Conservation (phyloP, 257 asterid species). For the Mentha longifolia region DNA sequence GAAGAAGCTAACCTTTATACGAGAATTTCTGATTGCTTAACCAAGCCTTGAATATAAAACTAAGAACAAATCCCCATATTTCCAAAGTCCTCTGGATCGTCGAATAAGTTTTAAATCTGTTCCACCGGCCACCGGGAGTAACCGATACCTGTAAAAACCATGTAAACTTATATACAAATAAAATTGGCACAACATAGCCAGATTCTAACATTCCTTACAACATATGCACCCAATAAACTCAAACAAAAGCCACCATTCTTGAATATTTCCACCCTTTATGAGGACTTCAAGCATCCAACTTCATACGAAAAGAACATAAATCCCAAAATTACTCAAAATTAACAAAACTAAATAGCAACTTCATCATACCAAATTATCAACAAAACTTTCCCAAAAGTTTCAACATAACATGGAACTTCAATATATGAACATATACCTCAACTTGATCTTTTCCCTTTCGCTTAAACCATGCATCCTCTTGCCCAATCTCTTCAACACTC, state of each 20-base stretch:
- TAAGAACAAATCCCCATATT: constrained; percentile 94
- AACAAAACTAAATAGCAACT: background rate
- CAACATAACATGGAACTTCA: background rate
- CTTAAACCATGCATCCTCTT: constrained; percentile 95
- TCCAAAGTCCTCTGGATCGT: constrained; percentile 95
- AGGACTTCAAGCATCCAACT: background rate
- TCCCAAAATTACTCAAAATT: background rate
- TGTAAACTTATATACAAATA: background rate
- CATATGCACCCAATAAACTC: background rate
- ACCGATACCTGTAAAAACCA: constrained; percentile 74
- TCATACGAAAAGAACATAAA: constrained; percentile 8
- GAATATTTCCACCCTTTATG: background rate
- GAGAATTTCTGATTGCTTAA: constrained; percentile 83
- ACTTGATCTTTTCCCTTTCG: constrained; percentile 42
- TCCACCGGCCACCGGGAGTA: constrained; percentile 98
- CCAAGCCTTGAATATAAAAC: constrained; percentile 84
- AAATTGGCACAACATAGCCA: background rate
- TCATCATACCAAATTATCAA: background rate
- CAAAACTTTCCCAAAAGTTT: background rate
- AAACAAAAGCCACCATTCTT: background rate
- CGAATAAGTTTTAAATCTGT: constrained; percentile 90
- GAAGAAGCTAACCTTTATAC: constrained; percentile 69
- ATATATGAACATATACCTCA: constrained; percentile 52
- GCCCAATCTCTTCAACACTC: constrained; percentile 82
- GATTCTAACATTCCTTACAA: background rate